Evolutionary conservation across 2,329 filamentous ascomycete genomes (phyloP), one percentile per base, ranked within the genome.

Genomic region (Talaromyces amestolkiae): DNA sequence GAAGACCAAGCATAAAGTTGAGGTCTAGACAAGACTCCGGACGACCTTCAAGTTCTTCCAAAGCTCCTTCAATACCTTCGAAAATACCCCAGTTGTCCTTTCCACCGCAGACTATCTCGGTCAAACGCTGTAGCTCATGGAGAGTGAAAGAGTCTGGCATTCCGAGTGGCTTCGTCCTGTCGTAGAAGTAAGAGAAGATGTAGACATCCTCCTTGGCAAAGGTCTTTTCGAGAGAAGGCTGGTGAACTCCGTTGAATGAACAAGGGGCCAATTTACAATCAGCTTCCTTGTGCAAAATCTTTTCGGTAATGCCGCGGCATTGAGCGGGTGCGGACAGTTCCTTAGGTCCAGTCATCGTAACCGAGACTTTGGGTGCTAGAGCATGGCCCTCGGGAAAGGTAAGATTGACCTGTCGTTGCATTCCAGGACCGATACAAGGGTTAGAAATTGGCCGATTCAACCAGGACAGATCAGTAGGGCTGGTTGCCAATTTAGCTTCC

Each of bases 81-180:
- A 99, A 99, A 0, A 91, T 84, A 69, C 89, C 89, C 95, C 95
- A 99, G 39, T 85, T 83, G 19, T 82, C 74, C 76, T 90, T 86
- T 37, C 93, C 93, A 66, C 87, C 86, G 78, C 95, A 99, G 11
- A 99, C 96, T 47, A 89, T 90, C 69, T 88, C 84, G 0, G 95
- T 88, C 19, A 98, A 86, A 67, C 96, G 91, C 73, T 93, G 90
- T 74, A 99, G 85, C 82, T 99, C 95, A 59, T 89, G 87, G 39
- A 99, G 83, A 0, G 93, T 97, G 80, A 98, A 99, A 6, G 91
- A 93, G 70, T 97, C 93, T n/a, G 96, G 95, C 93, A 99, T 98
- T 70, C 96, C 96, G 11, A 99, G 87, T 4, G 93, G 92, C 77
- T 91, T 87, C 27, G 91, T 96, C 73, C 96, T 93, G 83, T 99